Percentiles rank a stretch among this genome's conserved stretches.
Conservation (phyloP, 2,329 filamentous ascomycete species). For the Grosmannia clavigera region DNA sequence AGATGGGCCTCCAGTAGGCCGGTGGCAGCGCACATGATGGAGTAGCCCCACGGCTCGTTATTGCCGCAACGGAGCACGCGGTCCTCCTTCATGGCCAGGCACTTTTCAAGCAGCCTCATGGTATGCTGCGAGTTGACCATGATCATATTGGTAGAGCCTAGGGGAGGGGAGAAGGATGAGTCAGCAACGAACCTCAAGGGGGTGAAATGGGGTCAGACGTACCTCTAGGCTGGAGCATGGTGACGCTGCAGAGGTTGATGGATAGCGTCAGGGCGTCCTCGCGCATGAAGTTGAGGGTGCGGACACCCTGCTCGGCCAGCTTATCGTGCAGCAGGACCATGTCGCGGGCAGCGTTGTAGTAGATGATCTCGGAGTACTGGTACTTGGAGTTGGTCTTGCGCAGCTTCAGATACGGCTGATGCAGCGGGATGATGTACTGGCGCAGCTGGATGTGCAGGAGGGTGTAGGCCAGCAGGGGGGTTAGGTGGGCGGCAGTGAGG, state of each 20-base stretch:
- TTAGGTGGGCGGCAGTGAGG: constrained; percentile 26
- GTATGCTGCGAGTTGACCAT: constrained; percentile 50
- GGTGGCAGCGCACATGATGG: constrained; percentile 48
- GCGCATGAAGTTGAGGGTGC: constrained; percentile 46
- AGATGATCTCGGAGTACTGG: constrained; percentile 50
- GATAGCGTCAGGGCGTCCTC: constrained; percentile 48
- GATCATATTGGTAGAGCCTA: constrained; percentile 45
- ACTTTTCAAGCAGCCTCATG: constrained; percentile 48
- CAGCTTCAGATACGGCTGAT: constrained; percentile 48
- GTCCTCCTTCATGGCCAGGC: constrained; percentile 48
- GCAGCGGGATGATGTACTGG: constrained; percentile 49
- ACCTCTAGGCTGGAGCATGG: constrained; percentile 44
- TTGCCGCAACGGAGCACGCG: constrained; percentile 48
- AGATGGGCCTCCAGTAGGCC: constrained; percentile 48
- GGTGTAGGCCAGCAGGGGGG: constrained; percentile 46
- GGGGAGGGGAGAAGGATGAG: not conserved
- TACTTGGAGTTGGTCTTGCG: constrained; percentile 48
- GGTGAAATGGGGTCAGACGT: not conserved
- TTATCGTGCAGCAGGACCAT: constrained; percentile 51
- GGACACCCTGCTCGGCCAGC: constrained; percentile 44
- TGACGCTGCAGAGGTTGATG: constrained; percentile 49
- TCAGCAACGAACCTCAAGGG: not conserved
- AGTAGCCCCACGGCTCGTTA: constrained; percentile 53
- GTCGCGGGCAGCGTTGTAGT: constrained; percentile 49
- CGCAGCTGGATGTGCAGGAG: constrained; percentile 47